phyloP scores from a whole-genome alignment of 1,284 basidiomycete species.

The Phylloboletellus chloephorus region DNA sequence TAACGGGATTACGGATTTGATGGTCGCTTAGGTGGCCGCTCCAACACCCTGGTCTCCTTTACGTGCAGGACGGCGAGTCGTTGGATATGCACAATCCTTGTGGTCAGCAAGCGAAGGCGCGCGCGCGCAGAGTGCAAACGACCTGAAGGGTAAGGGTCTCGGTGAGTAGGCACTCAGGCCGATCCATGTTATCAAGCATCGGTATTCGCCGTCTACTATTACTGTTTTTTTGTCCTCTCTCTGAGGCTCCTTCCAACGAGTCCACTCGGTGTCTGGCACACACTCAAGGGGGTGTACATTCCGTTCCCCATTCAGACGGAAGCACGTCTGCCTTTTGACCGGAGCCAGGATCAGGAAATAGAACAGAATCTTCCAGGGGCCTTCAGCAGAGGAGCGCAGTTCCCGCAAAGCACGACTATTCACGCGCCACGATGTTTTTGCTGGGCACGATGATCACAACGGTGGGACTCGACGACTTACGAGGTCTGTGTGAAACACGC shows the following conservation, averaged over 20 bases:
- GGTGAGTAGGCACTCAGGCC: conserved; percentile 3
- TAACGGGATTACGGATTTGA: conserved; percentile 15
- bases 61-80: conserved; percentile 24
- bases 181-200: conserved; percentile 7
- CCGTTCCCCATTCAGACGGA: background rate
- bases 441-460: conserved; percentile 7
- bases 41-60: conserved; percentile 14
- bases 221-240: too few species aligned
- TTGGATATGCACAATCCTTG: conserved; percentile 22
- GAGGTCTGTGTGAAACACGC: conserved; percentile 7
- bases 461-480: conserved; percentile 2
- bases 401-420: conserved; percentile 19
- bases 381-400: conserved; percentile 1
- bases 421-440: conserved; percentile 3
- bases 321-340: background rate
- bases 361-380: background rate
- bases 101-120: conserved; percentile 14
- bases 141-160: too few species aligned
- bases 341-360: background rate
- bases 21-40: conserved; percentile 9
- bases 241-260: too few species aligned
- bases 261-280: conserved; percentile 10
- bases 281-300: background rate
- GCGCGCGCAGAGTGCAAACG: conserved; percentile 2
- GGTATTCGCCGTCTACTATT: conserved; percentile 1